Percentiles rank a stretch among this genome's conserved stretches.
Conservation (phyloP, 2,329 filamentous ascomycete genomes). For the Torrubiellomyces zombiae region DNA sequence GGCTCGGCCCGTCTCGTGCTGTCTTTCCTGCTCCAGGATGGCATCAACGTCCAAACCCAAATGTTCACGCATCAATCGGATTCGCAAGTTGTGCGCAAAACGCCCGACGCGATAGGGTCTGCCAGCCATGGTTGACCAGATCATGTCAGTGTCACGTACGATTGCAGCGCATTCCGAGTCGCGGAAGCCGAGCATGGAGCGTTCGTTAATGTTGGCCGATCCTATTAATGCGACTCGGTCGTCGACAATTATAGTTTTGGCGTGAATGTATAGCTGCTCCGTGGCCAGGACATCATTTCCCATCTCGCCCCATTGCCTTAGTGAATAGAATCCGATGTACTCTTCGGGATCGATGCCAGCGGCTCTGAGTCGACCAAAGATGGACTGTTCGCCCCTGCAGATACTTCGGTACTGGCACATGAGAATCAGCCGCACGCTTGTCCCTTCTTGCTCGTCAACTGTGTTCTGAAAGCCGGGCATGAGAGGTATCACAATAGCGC, state of each 20-base stretch:
- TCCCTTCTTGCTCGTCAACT: conserved; percentile 84
- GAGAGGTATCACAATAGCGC: conserved; percentile 76
- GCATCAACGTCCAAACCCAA: conserved; percentile 90
- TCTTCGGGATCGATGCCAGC: conserved; percentile 81
- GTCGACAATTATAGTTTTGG: conserved; percentile 91
- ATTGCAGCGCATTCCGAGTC: conserved; percentile 87
- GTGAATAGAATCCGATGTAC: conserved; percentile 87
- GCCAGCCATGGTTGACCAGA: conserved; percentile 82
- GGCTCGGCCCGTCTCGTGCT: conserved; percentile 45
- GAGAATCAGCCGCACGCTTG: conserved; percentile 87
- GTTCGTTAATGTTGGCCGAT: conserved; percentile 96
- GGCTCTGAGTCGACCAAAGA: conserved; percentile 71
- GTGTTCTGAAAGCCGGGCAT: conserved; percentile 99
- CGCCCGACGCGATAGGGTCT: conserved; percentile 77
- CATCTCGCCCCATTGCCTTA: conserved; percentile 85
- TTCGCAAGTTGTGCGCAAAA: conserved; percentile 82
- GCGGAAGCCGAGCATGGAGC: conserved; percentile 80
- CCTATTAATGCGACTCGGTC: conserved; percentile 88
- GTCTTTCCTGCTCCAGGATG: conserved; percentile 63
- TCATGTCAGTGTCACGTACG: conserved; percentile 83
- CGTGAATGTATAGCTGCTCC: conserved; percentile 95
- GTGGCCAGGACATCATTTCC: conserved; percentile 74
- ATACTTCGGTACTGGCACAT: conserved; percentile 95
- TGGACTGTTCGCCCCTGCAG: conserved; percentile 78
- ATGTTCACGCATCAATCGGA: conserved; percentile 93